These are phyloP conservation scores for Selaginella moellendorffii DNA, from an alignment of 75 land plant species.

Conservation along the genomic window DNA sequence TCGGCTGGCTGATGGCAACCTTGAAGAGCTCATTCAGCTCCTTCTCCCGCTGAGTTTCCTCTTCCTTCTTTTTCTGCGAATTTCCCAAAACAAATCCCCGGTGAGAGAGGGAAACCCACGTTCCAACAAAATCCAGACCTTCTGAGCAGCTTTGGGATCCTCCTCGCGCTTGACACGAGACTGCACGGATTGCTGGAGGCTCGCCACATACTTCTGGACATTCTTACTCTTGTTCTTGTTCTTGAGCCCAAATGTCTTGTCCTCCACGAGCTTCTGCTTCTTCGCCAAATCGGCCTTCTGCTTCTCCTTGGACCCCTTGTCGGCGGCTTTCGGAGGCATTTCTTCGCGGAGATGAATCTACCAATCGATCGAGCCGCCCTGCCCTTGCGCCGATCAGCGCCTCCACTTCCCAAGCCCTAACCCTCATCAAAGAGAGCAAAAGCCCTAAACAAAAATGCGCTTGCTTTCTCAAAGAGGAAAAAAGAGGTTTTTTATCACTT, in stretches of 20 bases:
- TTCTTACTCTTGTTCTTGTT: slow-evolving; percentile 98
- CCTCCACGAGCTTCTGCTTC: slow-evolving; percentile 97
- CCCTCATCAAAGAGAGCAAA: too few species aligned
- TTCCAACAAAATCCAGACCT: too few species aligned
- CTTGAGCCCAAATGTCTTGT: slow-evolving; percentile 96
- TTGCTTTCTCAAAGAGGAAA: too few species aligned
- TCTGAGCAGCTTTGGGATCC: slow-evolving; percentile 46
- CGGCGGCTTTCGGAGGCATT: too few species aligned
- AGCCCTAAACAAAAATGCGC: too few species aligned
- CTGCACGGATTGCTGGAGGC: slow-evolving; percentile 66
- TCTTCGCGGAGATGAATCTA: too few species aligned
- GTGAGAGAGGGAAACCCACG: too few species aligned
- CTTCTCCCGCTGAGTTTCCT: slow-evolving; percentile 82
- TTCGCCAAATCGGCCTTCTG: slow-evolving; percentile 81
- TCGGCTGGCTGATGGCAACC: slow-evolving; percentile 90
- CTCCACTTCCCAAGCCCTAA: too few species aligned
- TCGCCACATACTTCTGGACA: slow-evolving; percentile 95
- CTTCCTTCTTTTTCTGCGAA: slow-evolving; percentile 97
- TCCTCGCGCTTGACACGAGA: slow-evolving; percentile 41
- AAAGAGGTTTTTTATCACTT: too few species aligned
- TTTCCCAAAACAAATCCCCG: too few species aligned
- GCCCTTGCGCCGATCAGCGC: too few species aligned
- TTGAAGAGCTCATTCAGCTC: slow-evolving; percentile 94
- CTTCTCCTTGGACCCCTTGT: slow-evolving; percentile 33
- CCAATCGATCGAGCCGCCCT: too few species aligned